Evolutionary conservation across 768 basidiomycete genomes (phyloP), one percentile per base, ranked within the genome.

Genomic region (Hypholoma fasciculare): DNA sequence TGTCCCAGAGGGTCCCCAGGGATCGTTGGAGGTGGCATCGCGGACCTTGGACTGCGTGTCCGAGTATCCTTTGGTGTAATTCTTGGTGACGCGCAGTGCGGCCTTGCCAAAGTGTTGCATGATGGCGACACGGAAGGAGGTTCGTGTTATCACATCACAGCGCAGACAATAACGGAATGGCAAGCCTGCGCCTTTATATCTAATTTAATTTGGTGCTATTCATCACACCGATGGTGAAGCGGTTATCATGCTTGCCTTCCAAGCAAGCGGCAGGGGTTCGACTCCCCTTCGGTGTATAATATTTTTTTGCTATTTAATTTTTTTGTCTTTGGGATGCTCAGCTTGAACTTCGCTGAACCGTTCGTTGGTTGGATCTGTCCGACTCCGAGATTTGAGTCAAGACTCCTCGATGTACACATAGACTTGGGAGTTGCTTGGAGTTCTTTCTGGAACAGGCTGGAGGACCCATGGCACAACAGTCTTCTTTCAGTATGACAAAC

Each of bases 11-110:
- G 96, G 96, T 0, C 96, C 96, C 94, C 95, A 97, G 9, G 96
- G 93, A 71, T 98, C 96, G 76, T 98, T 98, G 20, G 92, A 94
- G 16, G 95, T 98, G 39, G 95, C 93, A 78, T 96, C 95, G 60
- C 96, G 86, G 60, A 98, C 93, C 74, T 98, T 98, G 43, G 92
- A 87, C 75, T 98, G 94, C 0, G 89, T 88, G 60, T 98, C 96
- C 43, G 95, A 96, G 75, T 98, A 99, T 39, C 92, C 91, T 66
- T 93, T 94, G 55, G 95, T 97, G 71, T 96, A 96, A 70, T 96
- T 96, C 76, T 96, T 97, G 48, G 92, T 91, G 37, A 93, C 90
- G 52, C 95, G 85, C 49, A 95, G 81, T 19, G 92, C 89, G 64
- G 83, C 87, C 73, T 92, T 94, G 64, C 90, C 91, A 73, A 94